Percentiles rank a stretch among this genome's conserved stretches.
phyloP scores from a whole-genome alignment of 345 rosid species.

The Brassica rapa region DNA sequence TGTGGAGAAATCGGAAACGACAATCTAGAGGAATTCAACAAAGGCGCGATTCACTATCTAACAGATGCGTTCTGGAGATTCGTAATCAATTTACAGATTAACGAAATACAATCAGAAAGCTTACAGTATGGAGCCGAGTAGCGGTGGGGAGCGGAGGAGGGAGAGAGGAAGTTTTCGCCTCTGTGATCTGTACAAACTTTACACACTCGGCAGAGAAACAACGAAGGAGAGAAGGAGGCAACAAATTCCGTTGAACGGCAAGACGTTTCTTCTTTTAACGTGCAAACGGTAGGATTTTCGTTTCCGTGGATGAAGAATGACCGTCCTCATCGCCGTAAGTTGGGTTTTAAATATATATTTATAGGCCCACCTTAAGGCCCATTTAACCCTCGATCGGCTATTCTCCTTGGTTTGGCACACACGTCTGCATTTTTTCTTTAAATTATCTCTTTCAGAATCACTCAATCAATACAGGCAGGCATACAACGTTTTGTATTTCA shows the following conservation, averaged over 20 bases:
- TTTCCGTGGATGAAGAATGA: not conserved
- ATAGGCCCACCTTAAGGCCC: constrained; percentile 21
- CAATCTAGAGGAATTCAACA: not conserved
- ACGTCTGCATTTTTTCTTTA: too few species aligned
- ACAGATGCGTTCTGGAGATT: not conserved
- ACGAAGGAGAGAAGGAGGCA: not conserved
- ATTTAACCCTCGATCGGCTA: not conserved
- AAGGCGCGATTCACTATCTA: constrained; percentile 12
- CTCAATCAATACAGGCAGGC: too few species aligned
- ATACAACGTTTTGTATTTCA: too few species aligned
- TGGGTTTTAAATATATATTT: not conserved
- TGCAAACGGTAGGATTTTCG: not conserved
- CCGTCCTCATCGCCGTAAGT: not conserved
- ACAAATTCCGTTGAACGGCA: not conserved
- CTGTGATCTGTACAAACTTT: not conserved
- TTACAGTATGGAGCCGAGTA: constrained; percentile 31
- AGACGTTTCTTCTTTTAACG: not conserved
- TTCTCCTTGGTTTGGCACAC: too few species aligned
- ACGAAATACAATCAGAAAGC: constrained; percentile 10
- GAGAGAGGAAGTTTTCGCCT: not conserved
- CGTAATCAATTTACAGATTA: not conserved
- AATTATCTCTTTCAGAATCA: too few species aligned
- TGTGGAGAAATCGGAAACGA: not conserved
- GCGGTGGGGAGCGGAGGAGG: constrained; percentile 23
- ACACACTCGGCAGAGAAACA: not conserved